phyloP scores from a whole-genome alignment of 2,329 filamentous ascomycete genomes.

The Dendrostoma leiphaemia region DNA sequence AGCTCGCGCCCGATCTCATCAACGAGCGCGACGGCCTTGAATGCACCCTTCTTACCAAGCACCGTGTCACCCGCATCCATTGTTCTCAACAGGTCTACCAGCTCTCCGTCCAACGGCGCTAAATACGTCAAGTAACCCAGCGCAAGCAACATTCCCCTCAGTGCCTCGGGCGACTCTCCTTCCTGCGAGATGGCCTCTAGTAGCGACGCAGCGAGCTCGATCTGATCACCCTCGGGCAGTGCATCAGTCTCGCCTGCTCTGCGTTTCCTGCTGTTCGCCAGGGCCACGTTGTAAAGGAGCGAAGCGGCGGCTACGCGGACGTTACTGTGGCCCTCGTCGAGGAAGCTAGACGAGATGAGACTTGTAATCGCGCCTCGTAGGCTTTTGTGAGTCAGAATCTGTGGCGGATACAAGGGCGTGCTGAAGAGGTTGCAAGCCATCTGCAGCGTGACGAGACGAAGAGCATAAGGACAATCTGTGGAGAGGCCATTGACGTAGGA shows the following conservation, averaged over 20 bases:
- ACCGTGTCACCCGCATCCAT: constrained; percentile 73
- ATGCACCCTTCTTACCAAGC: constrained; percentile 51
- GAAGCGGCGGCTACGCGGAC: constrained; percentile 80
- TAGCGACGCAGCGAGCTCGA: constrained; percentile 78
- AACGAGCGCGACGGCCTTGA: constrained; percentile 58
- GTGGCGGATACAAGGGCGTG: constrained; percentile 66
- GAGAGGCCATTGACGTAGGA: constrained; percentile 53
- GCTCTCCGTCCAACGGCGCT: constrained; percentile 65
- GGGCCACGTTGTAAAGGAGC: constrained; percentile 78
- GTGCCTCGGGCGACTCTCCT: constrained; percentile 63
- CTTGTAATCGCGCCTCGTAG: constrained; percentile 61
- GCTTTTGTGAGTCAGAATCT: constrained; percentile 51
- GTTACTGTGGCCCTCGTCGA: constrained; percentile 72
- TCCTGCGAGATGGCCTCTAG: constrained; percentile 69
- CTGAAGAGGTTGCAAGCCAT: constrained; percentile 83
- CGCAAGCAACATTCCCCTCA: constrained; percentile 74
- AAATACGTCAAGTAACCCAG: constrained; percentile 75
- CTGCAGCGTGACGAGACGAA: constrained; percentile 81
- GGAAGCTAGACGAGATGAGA: constrained; percentile 73
- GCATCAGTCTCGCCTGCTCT: constrained; percentile 54
- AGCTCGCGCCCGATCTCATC: constrained; percentile 51
- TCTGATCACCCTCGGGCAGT: constrained; percentile 68
- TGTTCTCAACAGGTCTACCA: constrained; percentile 75
- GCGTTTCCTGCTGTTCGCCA: constrained; percentile 66
- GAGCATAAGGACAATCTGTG: constrained; percentile 68